These are phyloP conservation scores for Ambrosia hybrid DNA, from an alignment of 140 eudicot genomes.

Conservation along the genomic window DNA sequence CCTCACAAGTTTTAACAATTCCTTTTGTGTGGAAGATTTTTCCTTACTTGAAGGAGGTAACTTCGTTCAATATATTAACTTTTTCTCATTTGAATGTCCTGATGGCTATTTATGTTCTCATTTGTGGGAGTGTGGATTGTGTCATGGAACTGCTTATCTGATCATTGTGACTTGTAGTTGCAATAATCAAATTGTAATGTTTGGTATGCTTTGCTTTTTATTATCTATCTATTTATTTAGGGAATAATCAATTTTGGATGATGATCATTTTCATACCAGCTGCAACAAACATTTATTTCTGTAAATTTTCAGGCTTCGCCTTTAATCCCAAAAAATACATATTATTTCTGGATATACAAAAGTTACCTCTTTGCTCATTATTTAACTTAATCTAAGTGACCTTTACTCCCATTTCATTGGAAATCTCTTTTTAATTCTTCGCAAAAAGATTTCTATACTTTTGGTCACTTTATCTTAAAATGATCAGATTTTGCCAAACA, in stretches of 20 bases:
- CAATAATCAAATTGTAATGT: not conserved
- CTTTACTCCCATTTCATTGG: not conserved
- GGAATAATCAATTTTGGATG: conserved; percentile 4
- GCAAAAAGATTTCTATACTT: not conserved
- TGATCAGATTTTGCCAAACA: not conserved
- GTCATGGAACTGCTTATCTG: not conserved
- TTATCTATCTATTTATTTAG: not conserved
- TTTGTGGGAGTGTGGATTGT: not conserved
- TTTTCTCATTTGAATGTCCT: not conserved
- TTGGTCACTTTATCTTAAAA: not conserved
- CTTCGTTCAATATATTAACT: not conserved
- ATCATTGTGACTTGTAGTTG: conserved; percentile 1
- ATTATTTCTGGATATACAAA: not conserved
- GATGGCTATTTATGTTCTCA: not conserved
- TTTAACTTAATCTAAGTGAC: conserved; percentile 1
- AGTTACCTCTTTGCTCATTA: not conserved
- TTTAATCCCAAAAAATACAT: no score
- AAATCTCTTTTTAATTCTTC: not conserved
- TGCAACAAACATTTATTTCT: not conserved
- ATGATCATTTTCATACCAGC: conserved; percentile 7
- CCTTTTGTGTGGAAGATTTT: conserved; percentile 80
- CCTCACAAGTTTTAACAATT: conserved; percentile 70
- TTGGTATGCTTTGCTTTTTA: not conserved
- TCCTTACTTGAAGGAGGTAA: conserved; percentile 79
- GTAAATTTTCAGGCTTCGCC: no score